Evolutionary conservation across 768 basidiomycete species (phyloP).

Genomic region (Wakefieldia striispora): DNA sequence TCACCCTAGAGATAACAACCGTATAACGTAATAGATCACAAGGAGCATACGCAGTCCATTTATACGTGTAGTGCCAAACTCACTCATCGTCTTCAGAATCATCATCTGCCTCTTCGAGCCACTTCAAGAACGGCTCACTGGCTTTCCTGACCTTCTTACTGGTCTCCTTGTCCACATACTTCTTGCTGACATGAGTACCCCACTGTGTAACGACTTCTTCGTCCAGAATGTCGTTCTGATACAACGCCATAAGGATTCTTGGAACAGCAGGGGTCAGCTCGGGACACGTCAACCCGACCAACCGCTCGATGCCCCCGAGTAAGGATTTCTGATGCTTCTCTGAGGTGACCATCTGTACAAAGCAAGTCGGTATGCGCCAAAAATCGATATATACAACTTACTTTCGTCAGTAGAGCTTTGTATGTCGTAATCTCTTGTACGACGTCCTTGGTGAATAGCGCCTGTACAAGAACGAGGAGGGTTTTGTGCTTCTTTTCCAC

Average conservation of each 20-base stretch:
- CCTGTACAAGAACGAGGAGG: slow-evolving; percentile 77
- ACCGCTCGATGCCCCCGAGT: slow-evolving; percentile 89
- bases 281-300: slow-evolving; percentile 72
- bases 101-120: slow-evolving; percentile 88
- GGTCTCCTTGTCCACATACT: slow-evolving; percentile 92
- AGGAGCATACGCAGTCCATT: background rate
- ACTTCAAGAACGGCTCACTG: slow-evolving; percentile 94
- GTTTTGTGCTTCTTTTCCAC: slow-evolving; percentile 96
- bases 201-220: slow-evolving; percentile 88
- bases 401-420: slow-evolving; percentile 73
- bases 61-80: background rate
- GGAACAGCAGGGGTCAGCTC: slow-evolving; percentile 72
- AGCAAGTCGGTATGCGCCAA: slow-evolving; percentile 4
- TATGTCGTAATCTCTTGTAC: slow-evolving; percentile 63
- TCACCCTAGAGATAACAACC: background rate
- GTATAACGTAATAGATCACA: slow-evolving; percentile 16
- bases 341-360: slow-evolving; percentile 71
- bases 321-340: slow-evolving; percentile 97
- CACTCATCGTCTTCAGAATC: slow-evolving; percentile 42
- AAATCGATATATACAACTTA: background rate
- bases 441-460: slow-evolving; percentile 76
- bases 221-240: slow-evolving; percentile 89
- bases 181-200: slow-evolving; percentile 96
- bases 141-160: slow-evolving; percentile 97
- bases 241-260: slow-evolving; percentile 91